These are phyloP conservation scores for Annulohypoxylon maeteangense DNA, from an alignment of 495 filamentous ascomycete genomes.

Conservation along the genomic window DNA sequence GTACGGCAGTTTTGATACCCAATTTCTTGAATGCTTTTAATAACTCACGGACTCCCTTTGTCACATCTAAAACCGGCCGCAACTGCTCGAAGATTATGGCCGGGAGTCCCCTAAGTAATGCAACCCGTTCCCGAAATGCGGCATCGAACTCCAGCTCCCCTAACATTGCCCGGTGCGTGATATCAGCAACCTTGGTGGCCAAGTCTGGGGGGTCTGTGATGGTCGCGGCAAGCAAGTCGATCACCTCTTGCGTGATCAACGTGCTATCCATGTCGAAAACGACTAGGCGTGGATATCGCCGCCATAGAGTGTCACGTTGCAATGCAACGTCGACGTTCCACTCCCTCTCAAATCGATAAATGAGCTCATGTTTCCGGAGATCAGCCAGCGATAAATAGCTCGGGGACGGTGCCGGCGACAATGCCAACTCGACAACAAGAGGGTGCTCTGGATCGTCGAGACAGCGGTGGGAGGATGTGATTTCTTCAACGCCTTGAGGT, in stretches of 20 bases:
- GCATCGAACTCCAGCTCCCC: conserved; percentile 94
- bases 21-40: conserved; percentile 74
- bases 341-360: conserved; percentile 84
- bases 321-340: conserved; percentile 88
- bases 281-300: conserved; percentile 80
- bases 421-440: conserved; percentile 73
- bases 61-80: conserved; percentile 76
- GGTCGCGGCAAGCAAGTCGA: conserved; percentile 88
- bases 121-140: conserved; percentile 80
- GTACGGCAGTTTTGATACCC: conserved; percentile 85
- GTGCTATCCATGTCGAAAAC: conserved; percentile 99
- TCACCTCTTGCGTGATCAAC: conserved; percentile 94
- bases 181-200: conserved; percentile 66
- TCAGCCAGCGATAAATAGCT: conserved; percentile 74
- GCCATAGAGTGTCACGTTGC: conserved; percentile 75
- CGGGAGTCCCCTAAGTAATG: conserved; percentile 81
- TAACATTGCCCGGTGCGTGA: conserved; percentile 93
- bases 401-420: conserved; percentile 73
- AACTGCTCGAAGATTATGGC: conserved; percentile 84
- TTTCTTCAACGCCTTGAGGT: conserved; percentile 64
- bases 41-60: conserved; percentile 80
- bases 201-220: conserved; percentile 71
- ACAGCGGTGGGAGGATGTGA: conserved; percentile 75
- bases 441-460: conserved; percentile 70
- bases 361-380: conserved; percentile 78